Conservation (phyloP, 1,139 yeast species). For the Hansenula sp. region DNA sequence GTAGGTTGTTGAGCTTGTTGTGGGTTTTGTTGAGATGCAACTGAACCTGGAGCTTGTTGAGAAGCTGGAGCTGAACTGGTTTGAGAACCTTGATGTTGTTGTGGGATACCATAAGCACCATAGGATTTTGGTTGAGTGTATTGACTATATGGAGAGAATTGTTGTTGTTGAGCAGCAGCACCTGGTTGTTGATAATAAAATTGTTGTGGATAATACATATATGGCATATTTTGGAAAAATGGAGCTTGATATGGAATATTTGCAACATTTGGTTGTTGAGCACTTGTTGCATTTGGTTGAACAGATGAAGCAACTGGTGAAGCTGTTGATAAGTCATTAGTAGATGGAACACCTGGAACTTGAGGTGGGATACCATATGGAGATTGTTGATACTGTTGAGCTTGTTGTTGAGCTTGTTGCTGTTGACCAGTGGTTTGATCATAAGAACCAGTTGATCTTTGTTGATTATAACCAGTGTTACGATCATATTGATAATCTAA, state of each 20-base stretch:
- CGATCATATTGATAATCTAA: conserved; percentile 15
- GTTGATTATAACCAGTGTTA: conserved; percentile 4
- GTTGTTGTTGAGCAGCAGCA: conserved; percentile 14
- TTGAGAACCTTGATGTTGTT: conserved; percentile 8
- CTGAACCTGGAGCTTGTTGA: conserved; percentile 8
- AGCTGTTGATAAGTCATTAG: conserved; percentile 17
- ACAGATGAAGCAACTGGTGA: conserved; percentile 22
- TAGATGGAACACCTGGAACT: conserved; percentile 14
- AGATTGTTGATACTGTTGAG: conserved; percentile 21
- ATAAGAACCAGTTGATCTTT: conserved; percentile 10
- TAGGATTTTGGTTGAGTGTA: conserved; percentile 20
- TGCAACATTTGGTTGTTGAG: conserved; percentile 22
- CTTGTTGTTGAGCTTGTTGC: conserved; percentile 10
- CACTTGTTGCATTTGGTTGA: conserved; percentile 19
- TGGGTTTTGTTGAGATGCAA: conserved; percentile 8
- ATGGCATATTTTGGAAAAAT: conserved; percentile 19
- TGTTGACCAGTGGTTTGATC: conserved; percentile 14
- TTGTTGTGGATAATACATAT: conserved; percentile 24
- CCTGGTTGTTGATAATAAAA: conserved; percentile 7
- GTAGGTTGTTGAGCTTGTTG: conserved; percentile 9
- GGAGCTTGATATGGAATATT: conserved; percentile 15
- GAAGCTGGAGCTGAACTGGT: conserved; percentile 7
- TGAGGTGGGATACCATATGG: conserved; percentile 23
- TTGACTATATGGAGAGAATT: conserved; percentile 15
- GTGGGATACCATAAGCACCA: conserved; percentile 17